These are phyloP conservation scores for Boletus sp. DNA, from an alignment of 768 basidiomycete species.

Conservation along the genomic window DNA sequence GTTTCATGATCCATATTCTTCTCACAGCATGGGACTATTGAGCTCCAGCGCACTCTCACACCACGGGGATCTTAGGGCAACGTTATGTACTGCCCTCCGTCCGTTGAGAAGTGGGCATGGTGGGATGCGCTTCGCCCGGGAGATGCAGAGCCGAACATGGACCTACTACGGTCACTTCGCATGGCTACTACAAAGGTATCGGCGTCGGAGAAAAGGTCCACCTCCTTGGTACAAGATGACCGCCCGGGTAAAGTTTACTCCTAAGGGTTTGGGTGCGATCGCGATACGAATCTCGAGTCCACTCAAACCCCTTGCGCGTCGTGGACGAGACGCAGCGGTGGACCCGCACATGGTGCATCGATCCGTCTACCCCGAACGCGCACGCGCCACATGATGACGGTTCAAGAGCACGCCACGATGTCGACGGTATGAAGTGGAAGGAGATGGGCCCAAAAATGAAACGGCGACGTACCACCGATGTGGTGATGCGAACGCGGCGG, in stretches of 20 bases:
- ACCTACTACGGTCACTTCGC: no score
- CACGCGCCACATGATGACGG: not conserved
- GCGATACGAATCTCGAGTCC: not conserved
- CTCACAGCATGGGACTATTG: slow-evolving; percentile 6
- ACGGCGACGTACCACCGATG: slow-evolving; percentile 14
- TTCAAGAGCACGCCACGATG: not conserved
- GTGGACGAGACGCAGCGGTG: not conserved
- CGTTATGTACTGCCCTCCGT: slow-evolving; percentile 11
- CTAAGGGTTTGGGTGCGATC: not conserved
- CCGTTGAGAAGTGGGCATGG: not conserved
- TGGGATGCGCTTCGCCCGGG: not conserved
- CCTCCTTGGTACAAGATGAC: not conserved
- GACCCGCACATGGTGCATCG: not conserved
- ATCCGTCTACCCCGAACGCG: no score
- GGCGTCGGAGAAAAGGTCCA: not conserved
- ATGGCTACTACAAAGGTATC: no score
- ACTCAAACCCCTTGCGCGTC: not conserved
- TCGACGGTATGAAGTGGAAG: slow-evolving; percentile 4
- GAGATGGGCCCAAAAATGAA: slow-evolving; percentile 2
- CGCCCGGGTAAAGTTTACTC: not conserved
- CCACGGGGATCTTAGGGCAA: slow-evolving; percentile 20
- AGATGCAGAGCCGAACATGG: not conserved
- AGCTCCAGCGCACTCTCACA: slow-evolving; percentile 20
- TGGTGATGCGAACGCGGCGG: not conserved
- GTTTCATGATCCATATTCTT: slow-evolving; percentile 6